Evolutionary conservation across 371 early-diverging fungal genomes (phyloP).

Genomic region (Circinella minor): DNA sequence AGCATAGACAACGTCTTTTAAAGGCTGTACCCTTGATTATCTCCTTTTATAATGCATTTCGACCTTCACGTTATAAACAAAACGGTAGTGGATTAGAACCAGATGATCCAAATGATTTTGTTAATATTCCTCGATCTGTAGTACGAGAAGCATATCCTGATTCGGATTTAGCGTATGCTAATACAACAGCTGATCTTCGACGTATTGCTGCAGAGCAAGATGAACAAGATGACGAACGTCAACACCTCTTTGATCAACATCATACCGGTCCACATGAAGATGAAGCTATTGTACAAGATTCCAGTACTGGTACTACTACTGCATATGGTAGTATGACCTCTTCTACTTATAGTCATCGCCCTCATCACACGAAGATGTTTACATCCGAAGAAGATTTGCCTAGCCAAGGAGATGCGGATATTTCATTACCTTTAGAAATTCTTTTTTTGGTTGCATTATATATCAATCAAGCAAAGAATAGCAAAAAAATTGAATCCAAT

Average conservation of each 20-base stretch:
- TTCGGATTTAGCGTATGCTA: conserved; percentile 23
- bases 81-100: conserved; percentile 28
- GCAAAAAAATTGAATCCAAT: conserved; percentile 54
- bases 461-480: conserved; percentile 50
- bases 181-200: conserved; percentile 22
- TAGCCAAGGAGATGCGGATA: conserved; percentile 43
- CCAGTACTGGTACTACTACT: background rate
- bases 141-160: conserved; percentile 38
- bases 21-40: conserved; percentile 22
- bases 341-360: conserved; percentile 20
- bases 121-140: conserved; percentile 37
- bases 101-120: conserved; percentile 37
- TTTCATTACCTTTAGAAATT: conserved; percentile 66
- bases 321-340: background rate
- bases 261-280: background rate
- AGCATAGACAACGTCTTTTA: background rate
- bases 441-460: conserved; percentile 57
- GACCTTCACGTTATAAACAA: conserved; percentile 22
- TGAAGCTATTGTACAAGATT: conserved; percentile 1
- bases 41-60: conserved; percentile 27
- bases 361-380: conserved; percentile 19
- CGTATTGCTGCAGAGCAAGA: background rate
- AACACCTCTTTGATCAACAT: too few relatives aligned
- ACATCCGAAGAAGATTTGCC: conserved; percentile 46
- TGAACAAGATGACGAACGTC: too few relatives aligned